Base-by-base conservation (phyloP, 2,329 filamentous ascomycete genomes). In the Beauveria pseudobassiana region DNA sequence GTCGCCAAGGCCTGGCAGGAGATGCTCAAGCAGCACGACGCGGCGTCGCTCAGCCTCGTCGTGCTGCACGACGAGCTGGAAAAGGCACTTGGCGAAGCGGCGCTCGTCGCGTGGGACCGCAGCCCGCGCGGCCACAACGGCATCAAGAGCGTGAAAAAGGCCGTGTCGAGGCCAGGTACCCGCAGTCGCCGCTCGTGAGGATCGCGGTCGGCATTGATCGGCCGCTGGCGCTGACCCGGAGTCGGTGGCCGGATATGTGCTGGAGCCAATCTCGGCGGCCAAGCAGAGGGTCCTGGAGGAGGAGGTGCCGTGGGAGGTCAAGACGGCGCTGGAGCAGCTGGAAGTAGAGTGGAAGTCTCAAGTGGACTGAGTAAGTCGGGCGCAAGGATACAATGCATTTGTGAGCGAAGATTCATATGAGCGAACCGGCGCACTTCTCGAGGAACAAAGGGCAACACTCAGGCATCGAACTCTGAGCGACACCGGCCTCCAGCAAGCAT, bases 31-130 rank as follows among this genome's bases (percentile, higher is more conserved):
- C 65, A 70, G 24, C 67, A 77, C 66, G 69, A 68, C 5, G 64
- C 34, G 34, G 62, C 70, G 64, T 66, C 67, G 58, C 70, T 77
- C 16, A 77, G 76, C 22, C 74, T 99, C 18, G 85, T 98, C 0
- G 77, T 98, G 14, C 78, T 98, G 22, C 92, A 98, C 72, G 93
- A 98, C 72, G 93, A 98, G 72, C 76, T 98, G 40, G 93, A 97
- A 69, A 80, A 83, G 48, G 77, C 82, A 3, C 70, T 92, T 2
- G 92, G 92, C 0, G 80, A 81, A 42, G 81, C 96, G 16, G 84
- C 79, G 54, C 78, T 90, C 6, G 82, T 82, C 61, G 79, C 80
- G 26, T 91, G 88, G 71, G 78, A 80, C 2, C 74, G 80, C 60
- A 91, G 88, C 69, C 78, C 85, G 43, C 81, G 83, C 10, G 90